A percentile compares a stretch with the other conserved stretches of the same genome.
Evolutionary conservation across 2,329 filamentous ascomycete species (phyloP).

Genomic region (Plenodomus tracheiphilus): DNA sequence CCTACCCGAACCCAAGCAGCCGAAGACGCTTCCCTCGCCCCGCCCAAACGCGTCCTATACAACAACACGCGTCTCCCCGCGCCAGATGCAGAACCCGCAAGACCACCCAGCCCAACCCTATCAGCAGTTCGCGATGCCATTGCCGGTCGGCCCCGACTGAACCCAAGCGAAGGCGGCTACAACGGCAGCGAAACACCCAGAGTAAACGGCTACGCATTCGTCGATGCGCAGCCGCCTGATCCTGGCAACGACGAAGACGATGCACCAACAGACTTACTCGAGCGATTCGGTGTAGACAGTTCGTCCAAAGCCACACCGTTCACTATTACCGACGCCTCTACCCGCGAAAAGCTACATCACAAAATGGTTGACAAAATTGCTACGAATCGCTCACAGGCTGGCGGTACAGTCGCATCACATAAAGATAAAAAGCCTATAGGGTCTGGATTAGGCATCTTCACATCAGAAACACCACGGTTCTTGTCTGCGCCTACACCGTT

Average conservation of each 20-base stretch:
- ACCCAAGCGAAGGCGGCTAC: slow-evolving; percentile 64
- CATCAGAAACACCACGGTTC: slow-evolving; percentile 61
- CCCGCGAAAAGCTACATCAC: slow-evolving; percentile 76
- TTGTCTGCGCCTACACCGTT: slow-evolving; percentile 74
- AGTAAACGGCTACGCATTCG: slow-evolving; percentile 92
- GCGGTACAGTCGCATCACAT: no score
- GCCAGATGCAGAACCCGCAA: slow-evolving; percentile 45
- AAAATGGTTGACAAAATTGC: slow-evolving; percentile 60
- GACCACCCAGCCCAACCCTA: slow-evolving; percentile 76
- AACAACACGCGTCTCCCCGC: slow-evolving; percentile 78
- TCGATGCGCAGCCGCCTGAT: slow-evolving; percentile 88
- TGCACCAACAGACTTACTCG: slow-evolving; percentile 45
- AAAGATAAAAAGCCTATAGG: slow-evolving; percentile 4
- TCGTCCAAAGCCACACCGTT: slow-evolving; percentile 57
- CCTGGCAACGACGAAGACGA: slow-evolving; percentile 48
- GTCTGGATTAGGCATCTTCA: slow-evolving; percentile 33
- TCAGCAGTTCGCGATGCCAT: slow-evolving; percentile 84
- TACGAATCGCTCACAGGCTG: slow-evolving; percentile 16
- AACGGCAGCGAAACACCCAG: slow-evolving; percentile 78
- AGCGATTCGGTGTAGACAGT: slow-evolving; percentile 48
- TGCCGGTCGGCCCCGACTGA: slow-evolving; percentile 67
- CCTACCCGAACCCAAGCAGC: slow-evolving; percentile 68
- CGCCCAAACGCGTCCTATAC: slow-evolving; percentile 76
- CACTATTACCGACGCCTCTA: slow-evolving; percentile 72
- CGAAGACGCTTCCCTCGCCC: slow-evolving; percentile 71